Conservation (phyloP, 2,329 filamentous ascomycete species). For the Ophiostoma sp. region DNA sequence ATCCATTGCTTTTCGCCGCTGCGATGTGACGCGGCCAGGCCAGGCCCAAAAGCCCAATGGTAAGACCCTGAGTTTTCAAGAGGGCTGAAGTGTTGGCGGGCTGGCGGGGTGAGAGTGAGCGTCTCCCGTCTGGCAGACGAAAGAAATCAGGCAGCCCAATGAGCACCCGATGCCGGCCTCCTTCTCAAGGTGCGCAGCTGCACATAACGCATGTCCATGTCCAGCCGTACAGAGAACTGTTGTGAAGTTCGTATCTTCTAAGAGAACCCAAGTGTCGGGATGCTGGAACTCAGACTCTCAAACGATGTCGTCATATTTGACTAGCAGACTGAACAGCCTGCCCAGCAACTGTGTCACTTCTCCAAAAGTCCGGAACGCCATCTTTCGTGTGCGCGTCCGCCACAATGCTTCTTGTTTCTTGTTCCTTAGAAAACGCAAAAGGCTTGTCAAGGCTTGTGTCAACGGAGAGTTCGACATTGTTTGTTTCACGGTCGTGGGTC, state of each 20-base stretch:
- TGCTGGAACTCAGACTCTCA: neutral
- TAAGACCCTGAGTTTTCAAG: neutral
- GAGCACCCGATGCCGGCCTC: conserved; percentile 2
- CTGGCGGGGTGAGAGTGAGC: neutral
- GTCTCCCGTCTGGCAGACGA: neutral
- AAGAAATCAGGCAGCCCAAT: conserved; percentile 14
- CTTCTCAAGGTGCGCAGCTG: neutral
- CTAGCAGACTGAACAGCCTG: neutral
- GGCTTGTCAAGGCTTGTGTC: too few relatives aligned
- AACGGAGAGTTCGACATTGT: neutral
- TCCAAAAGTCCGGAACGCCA: neutral
- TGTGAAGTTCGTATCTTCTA: too few relatives aligned
- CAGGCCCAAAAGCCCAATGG: conserved; percentile 6
- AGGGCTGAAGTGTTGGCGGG: too few relatives aligned
- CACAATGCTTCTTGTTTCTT: neutral
- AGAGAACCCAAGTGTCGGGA: neutral
- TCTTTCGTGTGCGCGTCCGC: neutral
- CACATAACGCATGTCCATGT: neutral
- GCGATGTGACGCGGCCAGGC: conserved; percentile 3
- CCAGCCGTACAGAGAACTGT: neutral
- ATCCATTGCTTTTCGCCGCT: neutral
- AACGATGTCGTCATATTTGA: neutral
- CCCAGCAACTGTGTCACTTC: neutral
- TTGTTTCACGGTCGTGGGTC: neutral
- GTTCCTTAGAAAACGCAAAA: too few relatives aligned